Evolutionary conservation across 176 grass and related monocot genomes (phyloP), one percentile per base, ranked within the genome.

Genomic region (Chrysopogon serrulatus): DNA sequence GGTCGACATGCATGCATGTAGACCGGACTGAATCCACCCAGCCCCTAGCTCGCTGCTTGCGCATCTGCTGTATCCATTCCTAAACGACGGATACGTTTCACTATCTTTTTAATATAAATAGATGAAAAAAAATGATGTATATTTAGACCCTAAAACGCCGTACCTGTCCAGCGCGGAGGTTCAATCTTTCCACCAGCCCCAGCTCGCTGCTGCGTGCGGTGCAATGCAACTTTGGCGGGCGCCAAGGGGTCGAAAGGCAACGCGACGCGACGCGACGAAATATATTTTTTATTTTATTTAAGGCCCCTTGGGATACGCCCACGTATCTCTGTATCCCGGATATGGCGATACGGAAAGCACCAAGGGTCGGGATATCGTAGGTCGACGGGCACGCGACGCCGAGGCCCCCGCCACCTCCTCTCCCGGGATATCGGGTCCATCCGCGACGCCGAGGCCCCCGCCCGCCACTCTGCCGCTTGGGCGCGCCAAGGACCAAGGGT

Each of bases 121-220:
- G n/a, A n/a, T n/a, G n/a, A n/a, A n/a, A n/a, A n/a, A n/a, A n/a
- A n/a, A n/a, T n/a, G n/a, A n/a, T n/a, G n/a, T n/a, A n/a, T n/a
- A n/a, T n/a, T n/a, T n/a, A n/a, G n/a, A 47, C 61, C 77, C 77
- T 48, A 66, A n/a, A n/a, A n/a, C 77, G 61, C 61, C 16, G 63
- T 37, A 80, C 43, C 63, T 12, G 43, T 80, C 44, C 78, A 68
- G 78, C 63, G 57, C 24, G 8, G 64, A 84, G 82, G 76, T 89
- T 85, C 87, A 80, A 28, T 80, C 82, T 30, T 85, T 74, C 86
- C 79, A 44, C 3, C n/a, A n/a, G n/a, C n/a, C n/a, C 65, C 39
- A 15, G 32, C 35, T 2, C 67, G 23, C 11, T 2, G n/a, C 73
- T 2, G n/a, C 73, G 71, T 2, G 35, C 4, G 6, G 42, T 3